Evolutionary conservation across 768 basidiomycete species (phyloP), one percentile per base, ranked within the genome.

Genomic region (Coprinopsis sp.): DNA sequence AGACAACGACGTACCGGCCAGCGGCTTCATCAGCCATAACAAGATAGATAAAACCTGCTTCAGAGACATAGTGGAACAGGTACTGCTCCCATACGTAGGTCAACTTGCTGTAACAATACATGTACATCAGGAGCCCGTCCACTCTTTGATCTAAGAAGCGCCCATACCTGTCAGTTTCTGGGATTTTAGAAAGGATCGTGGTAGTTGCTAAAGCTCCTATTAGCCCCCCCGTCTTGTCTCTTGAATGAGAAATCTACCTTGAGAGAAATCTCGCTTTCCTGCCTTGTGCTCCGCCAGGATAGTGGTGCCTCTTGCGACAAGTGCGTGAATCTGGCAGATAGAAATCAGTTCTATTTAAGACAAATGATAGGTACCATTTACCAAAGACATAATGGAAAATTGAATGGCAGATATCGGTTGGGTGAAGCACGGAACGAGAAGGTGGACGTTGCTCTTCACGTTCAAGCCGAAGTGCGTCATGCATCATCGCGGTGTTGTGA

Each of bases 21-120:
- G 83, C 89, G 31, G 84, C 76, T 63, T 97, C 94, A 61, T 98
- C 92, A 4, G 91, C 91, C 84, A 99, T 93, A 45, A 93, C 89
- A 19, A 98, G 77, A 64, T 87, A 94, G 29, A 84, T 83, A 61
- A 89, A 82, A 0, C 91, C 91, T 14, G 82, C 84, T 53, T 91
- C 90, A 4, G 90, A 88, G 54, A 95, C 77, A 65, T 97, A 96
- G 67, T 97, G 93, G 58, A 97, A 94, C 8, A 94, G 74, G 58
- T 87, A 94, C 67, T 93, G 84, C 58, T 91, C 90, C 90, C 89
- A 91, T 47, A 86, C 88, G 74, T 92, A 91, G 46, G 83, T 83
- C 47, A 85, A 70, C 65, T 87, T 87, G 69, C 83, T 86, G 62
- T 60, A 44, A 41, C 45, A 22, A 27, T 38, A 43, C 28, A 53